Conservation (phyloP, 1,284 basidiomycete genomes). For the Boletellus deceptivus region DNA sequence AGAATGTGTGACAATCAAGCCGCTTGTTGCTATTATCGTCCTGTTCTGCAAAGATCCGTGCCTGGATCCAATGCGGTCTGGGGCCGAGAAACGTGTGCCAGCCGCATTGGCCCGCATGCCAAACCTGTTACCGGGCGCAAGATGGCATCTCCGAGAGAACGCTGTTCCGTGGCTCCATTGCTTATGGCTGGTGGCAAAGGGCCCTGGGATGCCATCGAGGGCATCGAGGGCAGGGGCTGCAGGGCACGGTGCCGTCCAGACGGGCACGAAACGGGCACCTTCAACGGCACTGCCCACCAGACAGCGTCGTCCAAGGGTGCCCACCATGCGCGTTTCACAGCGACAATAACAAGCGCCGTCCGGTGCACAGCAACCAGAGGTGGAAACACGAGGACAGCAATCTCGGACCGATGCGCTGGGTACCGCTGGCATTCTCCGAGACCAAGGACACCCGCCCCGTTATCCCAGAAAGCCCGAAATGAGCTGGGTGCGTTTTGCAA, state of each 20-base stretch:
- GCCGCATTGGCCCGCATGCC: constrained; percentile 4
- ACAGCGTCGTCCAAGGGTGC: too few relatives aligned
- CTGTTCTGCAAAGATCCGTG: constrained; percentile 15
- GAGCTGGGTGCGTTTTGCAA: constrained; percentile 12
- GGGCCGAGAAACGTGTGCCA: constrained; percentile 20
- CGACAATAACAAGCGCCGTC: too few relatives aligned
- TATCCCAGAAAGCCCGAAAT: constrained; percentile 31
- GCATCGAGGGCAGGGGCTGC: too few relatives aligned
- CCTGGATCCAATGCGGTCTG: constrained; percentile 10
- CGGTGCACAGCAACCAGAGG: constrained; percentile 16
- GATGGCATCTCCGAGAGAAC: not conserved
- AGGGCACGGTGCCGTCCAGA: not conserved
- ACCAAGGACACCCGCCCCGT: constrained; percentile 7
- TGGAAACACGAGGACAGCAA: constrained; percentile 27
- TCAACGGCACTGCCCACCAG: constrained; percentile 1
- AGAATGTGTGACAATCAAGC: not conserved
- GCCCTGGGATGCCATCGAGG: too few relatives aligned
- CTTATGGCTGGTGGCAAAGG: too few relatives aligned
- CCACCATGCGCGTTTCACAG: too few relatives aligned
- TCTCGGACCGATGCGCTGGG: constrained; percentile 19
- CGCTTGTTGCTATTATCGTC: too few relatives aligned
- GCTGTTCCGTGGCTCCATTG: too few relatives aligned
- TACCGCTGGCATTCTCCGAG: not conserved
- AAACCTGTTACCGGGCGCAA: not conserved
- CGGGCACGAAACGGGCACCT: constrained; percentile 3